A percentile compares a stretch with the other conserved stretches of the same genome.
Evolutionary conservation across 108 stramenopile species (phyloP).

Genomic region (Cyclotella kingstonii): DNA sequence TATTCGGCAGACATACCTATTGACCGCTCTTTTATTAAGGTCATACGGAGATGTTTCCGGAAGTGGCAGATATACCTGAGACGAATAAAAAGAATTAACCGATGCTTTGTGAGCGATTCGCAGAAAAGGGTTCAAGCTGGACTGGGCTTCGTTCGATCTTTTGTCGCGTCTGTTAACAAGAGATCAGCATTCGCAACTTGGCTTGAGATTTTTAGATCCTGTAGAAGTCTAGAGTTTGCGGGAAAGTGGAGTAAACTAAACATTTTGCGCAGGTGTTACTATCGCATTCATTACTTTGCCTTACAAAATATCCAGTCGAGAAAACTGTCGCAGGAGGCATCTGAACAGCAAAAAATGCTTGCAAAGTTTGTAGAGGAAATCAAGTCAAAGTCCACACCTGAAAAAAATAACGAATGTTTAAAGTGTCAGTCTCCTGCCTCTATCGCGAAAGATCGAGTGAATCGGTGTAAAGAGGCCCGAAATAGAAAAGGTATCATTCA

Average conservation of each 20-base stretch:
- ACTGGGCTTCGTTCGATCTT: conserved; percentile 16
- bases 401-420: background rate
- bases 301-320: conserved; percentile 1
- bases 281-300: background rate
- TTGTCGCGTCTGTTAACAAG: background rate
- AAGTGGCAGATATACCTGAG: too few species aligned
- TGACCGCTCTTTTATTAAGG: too few species aligned
- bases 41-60: too few species aligned
- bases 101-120: conserved; percentile 7
- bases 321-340: conserved; percentile 7
- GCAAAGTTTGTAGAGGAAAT: background rate
- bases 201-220: conserved; percentile 1
- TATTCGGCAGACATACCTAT: too few species aligned
- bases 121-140: conserved; percentile 21
- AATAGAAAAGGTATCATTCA: conserved; percentile 1
- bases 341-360: conserved; percentile 2
- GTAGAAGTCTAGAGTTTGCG: conserved; percentile 7
- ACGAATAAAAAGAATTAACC: conserved; percentile 14
- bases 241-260: conserved; percentile 8
- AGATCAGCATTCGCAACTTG: conserved; percentile 15
- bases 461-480: background rate
- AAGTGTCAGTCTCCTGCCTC: background rate
- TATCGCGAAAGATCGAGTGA: background rate
- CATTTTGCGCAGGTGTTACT: background rate
- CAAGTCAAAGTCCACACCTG: background rate